These are phyloP conservation scores for Lippia alba DNA, from an alignment of 305 asterid genomes.

Conservation along the genomic window DNA sequence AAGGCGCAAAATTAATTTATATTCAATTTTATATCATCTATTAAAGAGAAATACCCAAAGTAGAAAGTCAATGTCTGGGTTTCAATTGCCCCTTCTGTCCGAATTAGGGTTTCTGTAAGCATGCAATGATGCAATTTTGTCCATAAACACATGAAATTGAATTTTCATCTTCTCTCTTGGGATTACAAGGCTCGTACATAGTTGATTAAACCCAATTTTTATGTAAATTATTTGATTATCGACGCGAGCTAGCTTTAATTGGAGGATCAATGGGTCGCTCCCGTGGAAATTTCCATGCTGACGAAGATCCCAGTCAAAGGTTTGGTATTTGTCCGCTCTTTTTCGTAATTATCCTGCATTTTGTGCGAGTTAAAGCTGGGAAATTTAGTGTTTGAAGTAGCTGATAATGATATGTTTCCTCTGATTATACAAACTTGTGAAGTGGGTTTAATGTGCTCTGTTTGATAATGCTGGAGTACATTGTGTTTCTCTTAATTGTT, in stretches of 20 bases:
- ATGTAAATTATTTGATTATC: slow-evolving; percentile 23
- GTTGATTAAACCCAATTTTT: not conserved
- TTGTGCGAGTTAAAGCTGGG: slow-evolving; percentile 21
- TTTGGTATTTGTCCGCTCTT: slow-evolving; percentile 21
- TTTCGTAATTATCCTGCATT: slow-evolving; percentile 12
- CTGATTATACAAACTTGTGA: not conserved
- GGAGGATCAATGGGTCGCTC: slow-evolving; percentile 77
- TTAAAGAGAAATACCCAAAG: slow-evolving; percentile 4
- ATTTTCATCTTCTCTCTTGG: not conserved
- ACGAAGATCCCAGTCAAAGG: slow-evolving; percentile 85
- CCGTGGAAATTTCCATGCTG: slow-evolving; percentile 78
- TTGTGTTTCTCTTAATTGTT: not conserved
- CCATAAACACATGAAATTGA: slow-evolving; percentile 13
- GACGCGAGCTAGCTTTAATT: slow-evolving; percentile 17
- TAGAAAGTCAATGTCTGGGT: slow-evolving; percentile 30
- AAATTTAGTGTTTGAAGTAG: not conserved
- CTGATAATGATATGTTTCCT: not conserved
- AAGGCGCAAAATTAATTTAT: not conserved
- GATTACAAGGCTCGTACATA: not conserved
- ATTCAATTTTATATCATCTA: not conserved
- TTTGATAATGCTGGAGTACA: not conserved
- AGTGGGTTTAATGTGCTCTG: not conserved
- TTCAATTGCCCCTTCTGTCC: slow-evolving; percentile 23
- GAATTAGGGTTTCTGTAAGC: slow-evolving; percentile 41
- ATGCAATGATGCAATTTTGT: slow-evolving; percentile 7